Conservation (phyloP, 495 filamentous ascomycete species). For the Penicillium bovifimosum region DNA sequence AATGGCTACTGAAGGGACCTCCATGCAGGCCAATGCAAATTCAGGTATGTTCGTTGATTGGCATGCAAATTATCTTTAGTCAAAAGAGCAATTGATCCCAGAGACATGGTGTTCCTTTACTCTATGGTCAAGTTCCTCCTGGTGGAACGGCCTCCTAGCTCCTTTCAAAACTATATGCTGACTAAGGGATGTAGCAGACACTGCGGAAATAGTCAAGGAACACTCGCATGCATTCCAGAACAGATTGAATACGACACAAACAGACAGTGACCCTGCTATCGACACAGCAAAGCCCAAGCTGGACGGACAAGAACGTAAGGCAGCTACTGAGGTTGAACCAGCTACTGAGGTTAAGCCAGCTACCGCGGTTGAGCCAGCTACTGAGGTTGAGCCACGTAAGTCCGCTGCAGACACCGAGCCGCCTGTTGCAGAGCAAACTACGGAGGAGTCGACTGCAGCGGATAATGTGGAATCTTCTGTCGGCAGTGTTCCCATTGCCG, state of each 20-base stretch:
- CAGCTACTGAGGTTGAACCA: neutral
- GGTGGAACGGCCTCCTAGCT: too few species aligned
- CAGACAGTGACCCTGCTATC: slow-evolving; percentile 7
- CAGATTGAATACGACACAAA: slow-evolving; percentile 12
- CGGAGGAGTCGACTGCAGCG: too few species aligned
- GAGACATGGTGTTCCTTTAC: neutral
- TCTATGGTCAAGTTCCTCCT: neutral
- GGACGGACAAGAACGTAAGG: neutral
- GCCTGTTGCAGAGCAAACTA: neutral
- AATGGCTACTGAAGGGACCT: slow-evolving; percentile 26
- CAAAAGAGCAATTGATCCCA: neutral
- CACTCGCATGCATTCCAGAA: slow-evolving; percentile 15
- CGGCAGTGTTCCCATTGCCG: neutral
- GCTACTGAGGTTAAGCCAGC: neutral
- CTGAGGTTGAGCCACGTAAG: neutral
- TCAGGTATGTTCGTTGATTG: slow-evolving; percentile 19
- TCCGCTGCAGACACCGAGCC: neutral
- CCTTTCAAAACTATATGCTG: slow-evolving; percentile 8
- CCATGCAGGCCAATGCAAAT: slow-evolving; percentile 7
- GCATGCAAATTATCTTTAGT: too few species aligned
- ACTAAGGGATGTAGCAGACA: slow-evolving; percentile 10
- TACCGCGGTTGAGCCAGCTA: neutral
- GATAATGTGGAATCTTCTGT: neutral
- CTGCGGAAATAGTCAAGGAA: slow-evolving; percentile 9
- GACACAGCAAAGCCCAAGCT: neutral